Evolutionary conservation across 768 basidiomycete species (phyloP).

Genomic region (Obba rivulosa): DNA sequence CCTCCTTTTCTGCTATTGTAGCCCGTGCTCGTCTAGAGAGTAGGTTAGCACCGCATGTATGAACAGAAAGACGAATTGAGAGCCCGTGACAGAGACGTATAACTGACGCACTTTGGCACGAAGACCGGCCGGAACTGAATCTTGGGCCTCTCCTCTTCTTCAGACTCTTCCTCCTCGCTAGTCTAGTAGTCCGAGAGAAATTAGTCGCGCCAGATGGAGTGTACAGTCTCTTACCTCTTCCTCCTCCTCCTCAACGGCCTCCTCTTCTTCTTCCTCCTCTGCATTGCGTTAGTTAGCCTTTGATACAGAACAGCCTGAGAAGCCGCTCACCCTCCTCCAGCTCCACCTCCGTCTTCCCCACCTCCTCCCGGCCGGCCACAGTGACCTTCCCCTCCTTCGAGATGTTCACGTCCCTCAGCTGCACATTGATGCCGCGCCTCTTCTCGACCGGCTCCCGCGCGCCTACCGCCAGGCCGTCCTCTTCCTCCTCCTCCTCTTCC

Average conservation of each 20-base stretch:
- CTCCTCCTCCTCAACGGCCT: constrained; percentile 30
- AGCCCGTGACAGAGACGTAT: neutral
- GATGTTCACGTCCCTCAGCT: constrained; percentile 76
- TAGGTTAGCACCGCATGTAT: neutral
- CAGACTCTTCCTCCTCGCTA: constrained; percentile 66
- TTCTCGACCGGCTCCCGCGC: constrained; percentile 19
- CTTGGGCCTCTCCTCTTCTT: constrained; percentile 75
- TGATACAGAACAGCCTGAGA: neutral
- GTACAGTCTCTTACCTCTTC: constrained; percentile 39
- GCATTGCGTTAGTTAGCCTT: neutral
- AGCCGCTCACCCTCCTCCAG: constrained; percentile 12
- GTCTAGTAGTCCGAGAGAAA: constrained; percentile 42
- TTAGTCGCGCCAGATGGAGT: constrained; percentile 3
- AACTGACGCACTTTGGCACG: constrained; percentile 77
- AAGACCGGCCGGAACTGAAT: constrained; percentile 88
- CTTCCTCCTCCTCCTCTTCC: constrained; percentile 39
- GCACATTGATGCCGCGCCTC: constrained; percentile 60
- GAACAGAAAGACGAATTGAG: neutral
- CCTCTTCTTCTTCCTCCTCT: constrained; percentile 40
- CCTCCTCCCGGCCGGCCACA: constrained; percentile 74
- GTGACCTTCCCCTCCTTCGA: constrained; percentile 77
- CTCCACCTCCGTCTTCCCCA: constrained; percentile 54
- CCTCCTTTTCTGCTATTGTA: constrained; percentile 68
- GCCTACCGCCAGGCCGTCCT: constrained; percentile 24
- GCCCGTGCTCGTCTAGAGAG: constrained; percentile 60